Evolutionary conservation across 2,329 filamentous ascomycete genomes (phyloP), one percentile per base, ranked within the genome.

Genomic region (Sclerotinia sclerotiorum): DNA sequence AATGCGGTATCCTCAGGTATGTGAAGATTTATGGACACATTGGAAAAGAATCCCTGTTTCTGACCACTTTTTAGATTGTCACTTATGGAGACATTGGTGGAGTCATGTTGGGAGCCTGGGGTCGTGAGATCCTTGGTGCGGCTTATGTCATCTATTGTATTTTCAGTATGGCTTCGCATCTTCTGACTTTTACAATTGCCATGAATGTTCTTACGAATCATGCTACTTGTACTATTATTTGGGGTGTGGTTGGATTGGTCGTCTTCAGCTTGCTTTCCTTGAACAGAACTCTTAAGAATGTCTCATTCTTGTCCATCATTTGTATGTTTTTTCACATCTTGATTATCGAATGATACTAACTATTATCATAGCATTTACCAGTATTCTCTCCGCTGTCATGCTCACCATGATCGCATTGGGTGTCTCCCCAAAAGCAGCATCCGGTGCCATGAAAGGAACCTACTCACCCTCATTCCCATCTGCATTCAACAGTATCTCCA

Each of bases 91-190:
- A 88, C 73, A 85, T 84, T 17, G 85, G 84, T n/a, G 79, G 82
- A 49, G 77, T 88, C 17, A 76, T 88, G 19, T 77, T 79, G 52
- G 86, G 86, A 0, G 76, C 73, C 15, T 49, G 58, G 32, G 63
- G 63, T 42, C 79, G 81, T 35, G 82, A 86, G 69, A 70, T 88
- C 48, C 79, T 86, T 58, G 85, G 84, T 15, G 73, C 79, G 21
- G 82, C 79, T 1, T 83, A 85, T 71, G 77, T 83, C 19, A 75
- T 88, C 27, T 84, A 87, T 72, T 78, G 87, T n/a, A 75, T 88
- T 24, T 88, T 88, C 77, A 82, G 87, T 74, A 86, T 87, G 82
- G 84, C 82, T 8, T 85, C 84, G 54, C 87, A 89, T 75, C 77
- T 88, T 39, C 78, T 88, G 68, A 86, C 84, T 2, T 88, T 88